phyloP scores from a whole-genome alignment of 192 early-diverging fungal genomes.

The Entophlyctis helioformis region DNA sequence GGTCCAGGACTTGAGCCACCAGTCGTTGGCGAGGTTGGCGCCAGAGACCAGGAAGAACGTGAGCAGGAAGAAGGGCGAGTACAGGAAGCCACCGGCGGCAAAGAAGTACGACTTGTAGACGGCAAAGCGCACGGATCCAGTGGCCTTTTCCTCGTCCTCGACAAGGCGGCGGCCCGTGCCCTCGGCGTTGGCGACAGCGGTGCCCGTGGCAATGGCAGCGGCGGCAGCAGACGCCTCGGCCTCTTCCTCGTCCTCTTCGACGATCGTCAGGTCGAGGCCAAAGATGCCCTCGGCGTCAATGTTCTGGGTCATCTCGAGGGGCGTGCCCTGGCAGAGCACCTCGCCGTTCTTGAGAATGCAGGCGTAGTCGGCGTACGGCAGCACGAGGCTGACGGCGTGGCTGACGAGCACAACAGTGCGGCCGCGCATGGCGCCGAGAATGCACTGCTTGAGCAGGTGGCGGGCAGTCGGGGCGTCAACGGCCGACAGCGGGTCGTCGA shows the following conservation, averaged over 20 bases:
- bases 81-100: conserved; percentile 33
- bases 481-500: conserved; percentile 84
- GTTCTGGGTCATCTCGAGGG: conserved; percentile 5
- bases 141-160: conserved; percentile 21
- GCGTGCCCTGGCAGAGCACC: conserved; percentile 15
- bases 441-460: conserved; percentile 66
- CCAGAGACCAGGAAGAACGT: conserved; percentile 2
- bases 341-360: conserved; percentile 27
- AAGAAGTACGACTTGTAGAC: conserved; percentile 28
- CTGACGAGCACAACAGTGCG: conserved; percentile 86
- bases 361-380: conserved; percentile 25
- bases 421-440: conserved; percentile 59
- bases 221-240: neutral
- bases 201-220: neutral
- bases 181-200: neutral
- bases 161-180: conserved; percentile 19
- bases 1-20: conserved; percentile 31
- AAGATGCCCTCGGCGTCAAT: conserved; percentile 11
- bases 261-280: conserved; percentile 1
- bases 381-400: conserved; percentile 41
- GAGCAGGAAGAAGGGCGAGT: conserved; percentile 10
- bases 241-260: neutral
- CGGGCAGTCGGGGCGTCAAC: conserved; percentile 91
- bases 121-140: conserved; percentile 23
- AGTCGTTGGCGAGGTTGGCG: conserved; percentile 10